Evolutionary conservation across 2,329 filamentous ascomycete species (phyloP), one percentile per base, ranked within the genome.

Genomic region (Trichoderma pleuroti): DNA sequence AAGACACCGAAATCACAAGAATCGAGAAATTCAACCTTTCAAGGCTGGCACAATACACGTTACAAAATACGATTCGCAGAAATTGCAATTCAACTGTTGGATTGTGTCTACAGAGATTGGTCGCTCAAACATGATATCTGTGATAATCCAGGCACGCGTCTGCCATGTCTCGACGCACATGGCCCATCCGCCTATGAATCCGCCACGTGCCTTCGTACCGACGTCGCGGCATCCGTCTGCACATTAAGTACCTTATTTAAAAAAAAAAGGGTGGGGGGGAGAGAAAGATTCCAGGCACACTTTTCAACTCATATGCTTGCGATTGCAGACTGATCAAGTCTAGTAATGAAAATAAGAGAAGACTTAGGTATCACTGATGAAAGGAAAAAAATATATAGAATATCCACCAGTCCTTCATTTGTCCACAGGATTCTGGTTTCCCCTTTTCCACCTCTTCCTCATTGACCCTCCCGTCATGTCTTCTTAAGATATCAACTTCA

Each of bases 361-460:
- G 36, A 70, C 52, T 26, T 67, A 70, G 68, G 68, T 70, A 70
- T 70, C 68, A 70, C 34, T 62, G 66, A 60, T 60, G 63, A 59
- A 67, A 39, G 63, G 56, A 54, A 54, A 65, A 18, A 64, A 57
- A 59, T n/a, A 66, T 54, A 56, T 54, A 24, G 34, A 18, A 18
- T 59, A 34, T 67, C 61, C 63, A 67, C 63, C 68, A 64, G 54
- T 52, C 68, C 32, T 34, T 59, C 62, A 36, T 57, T 67, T 49
- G 24, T 46, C 36, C 64, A 42, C 59, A 67, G 32, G 32, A 70
- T 39, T 21, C 28, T 34, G 28, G 32, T 14, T 56, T 26, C 39
- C 57, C 49, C 26, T 56, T 61, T 26, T 32, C 30, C 54, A 18
- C 28, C 64, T 46, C 64, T 12, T 59, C 56, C 54, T 42, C 34